These are phyloP conservation scores for Paecilomyces sp. DNA, from an alignment of 2,329 filamentous ascomycete species.

Conservation along the genomic window DNA sequence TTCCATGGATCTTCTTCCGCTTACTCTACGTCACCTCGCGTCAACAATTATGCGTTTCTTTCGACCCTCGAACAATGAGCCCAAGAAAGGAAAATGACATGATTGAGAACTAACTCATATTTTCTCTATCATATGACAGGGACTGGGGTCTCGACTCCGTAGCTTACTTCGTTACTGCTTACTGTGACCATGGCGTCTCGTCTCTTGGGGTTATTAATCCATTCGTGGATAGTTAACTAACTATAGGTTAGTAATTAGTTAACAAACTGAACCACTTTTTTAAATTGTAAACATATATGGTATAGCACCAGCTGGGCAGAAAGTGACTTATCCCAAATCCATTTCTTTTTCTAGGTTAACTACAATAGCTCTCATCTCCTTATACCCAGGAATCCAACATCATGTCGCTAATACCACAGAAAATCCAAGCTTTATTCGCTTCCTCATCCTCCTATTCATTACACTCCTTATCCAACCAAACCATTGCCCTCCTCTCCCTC, in stretches of 20 bases:
- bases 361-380: too few relatives aligned
- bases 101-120: neutral
- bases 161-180: neutral
- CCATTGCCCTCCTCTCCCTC: neutral
- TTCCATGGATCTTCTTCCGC: neutral
- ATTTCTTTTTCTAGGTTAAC: too few relatives aligned
- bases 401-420: neutral
- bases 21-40: neutral
- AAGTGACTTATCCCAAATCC: too few relatives aligned
- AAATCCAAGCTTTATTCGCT: neutral
- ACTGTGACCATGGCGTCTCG: too few relatives aligned
- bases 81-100: neutral
- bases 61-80: neutral
- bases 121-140: neutral
- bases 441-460: neutral
- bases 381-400: neutral
- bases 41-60: neutral
- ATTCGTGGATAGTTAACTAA: too few relatives aligned
- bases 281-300: too few relatives aligned
- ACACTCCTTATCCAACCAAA: neutral
- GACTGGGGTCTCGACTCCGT: neutral
- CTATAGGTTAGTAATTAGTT: too few relatives aligned
- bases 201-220: too few relatives aligned
- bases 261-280: too few relatives aligned
- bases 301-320: too few relatives aligned